Evolutionary conservation across 2,329 filamentous ascomycete species (phyloP).

Genomic region (Stenocarpella maydis): DNA sequence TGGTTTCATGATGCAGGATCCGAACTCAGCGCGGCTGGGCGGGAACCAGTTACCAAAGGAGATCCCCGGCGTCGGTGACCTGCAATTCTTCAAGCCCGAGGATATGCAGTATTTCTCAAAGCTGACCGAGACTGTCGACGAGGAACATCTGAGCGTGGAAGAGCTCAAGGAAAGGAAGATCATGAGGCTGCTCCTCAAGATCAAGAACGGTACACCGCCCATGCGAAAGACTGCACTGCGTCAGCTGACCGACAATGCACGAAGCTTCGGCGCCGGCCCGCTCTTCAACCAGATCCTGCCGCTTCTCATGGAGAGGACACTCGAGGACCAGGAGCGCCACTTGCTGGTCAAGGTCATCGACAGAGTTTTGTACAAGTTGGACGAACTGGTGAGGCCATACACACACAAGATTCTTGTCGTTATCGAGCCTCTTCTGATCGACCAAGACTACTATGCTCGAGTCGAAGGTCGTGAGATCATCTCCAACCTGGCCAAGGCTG

Average conservation of each 20-base stretch:
- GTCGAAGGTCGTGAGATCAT: slow-evolving; percentile 99
- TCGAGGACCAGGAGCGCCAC: slow-evolving; percentile 98
- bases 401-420: slow-evolving; percentile 99
- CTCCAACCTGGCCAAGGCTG: slow-evolving; percentile 95
- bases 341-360: slow-evolving; percentile 99
- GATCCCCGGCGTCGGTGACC: slow-evolving; percentile 92
- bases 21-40: slow-evolving; percentile 81
- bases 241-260: slow-evolving; percentile 96
- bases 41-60: slow-evolving; percentile 94
- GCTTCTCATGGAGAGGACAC: slow-evolving; percentile 95
- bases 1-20: slow-evolving; percentile 98
- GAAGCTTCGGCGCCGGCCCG: slow-evolving; percentile 91
- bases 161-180: slow-evolving; percentile 98
- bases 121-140: slow-evolving; percentile 91
- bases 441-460: slow-evolving; percentile 98
- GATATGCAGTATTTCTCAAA: slow-evolving; percentile 99
- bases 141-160: slow-evolving; percentile 90
- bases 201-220: slow-evolving; percentile 98
- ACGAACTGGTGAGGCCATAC: slow-evolving; percentile 93
- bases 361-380: slow-evolving; percentile 96
- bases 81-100: slow-evolving; percentile 98
- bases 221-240: slow-evolving; percentile 98
- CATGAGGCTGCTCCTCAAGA: slow-evolving; percentile 94
- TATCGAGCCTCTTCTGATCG: slow-evolving; percentile 98
- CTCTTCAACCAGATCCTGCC: slow-evolving; percentile 98